Evolutionary conservation across 2,329 filamentous ascomycete species (phyloP).

Genomic region (Tricladium varicosporioides): DNA sequence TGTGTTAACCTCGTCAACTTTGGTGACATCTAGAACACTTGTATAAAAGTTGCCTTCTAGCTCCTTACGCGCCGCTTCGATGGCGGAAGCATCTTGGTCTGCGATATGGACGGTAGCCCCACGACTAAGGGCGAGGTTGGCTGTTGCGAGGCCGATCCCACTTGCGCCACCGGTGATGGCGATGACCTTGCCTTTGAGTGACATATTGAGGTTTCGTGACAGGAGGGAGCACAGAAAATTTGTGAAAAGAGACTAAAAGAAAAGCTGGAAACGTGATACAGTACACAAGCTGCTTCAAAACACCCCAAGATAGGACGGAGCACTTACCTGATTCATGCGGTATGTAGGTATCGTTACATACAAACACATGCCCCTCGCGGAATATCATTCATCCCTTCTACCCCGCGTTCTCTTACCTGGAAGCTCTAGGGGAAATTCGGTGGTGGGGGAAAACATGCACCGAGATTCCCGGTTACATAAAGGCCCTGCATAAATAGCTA

Average conservation of each 20-base stretch:
- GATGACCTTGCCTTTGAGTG: conserved; percentile 51
- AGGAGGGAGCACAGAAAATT: too few relatives aligned
- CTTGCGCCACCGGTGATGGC: conserved; percentile 77
- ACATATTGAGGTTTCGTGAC: conserved; percentile 17
- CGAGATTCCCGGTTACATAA: not conserved
- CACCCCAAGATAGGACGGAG: too few relatives aligned
- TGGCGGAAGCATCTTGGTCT: conserved; percentile 18
- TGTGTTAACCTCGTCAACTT: conserved; percentile 31
- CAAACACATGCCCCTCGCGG: too few relatives aligned
- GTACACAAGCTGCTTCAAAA: too few relatives aligned
- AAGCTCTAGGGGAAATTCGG: not conserved
- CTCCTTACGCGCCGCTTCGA: conserved; percentile 27
- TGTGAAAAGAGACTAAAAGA: not conserved
- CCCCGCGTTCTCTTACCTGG: not conserved
- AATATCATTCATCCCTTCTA: too few relatives aligned
- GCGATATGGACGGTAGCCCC: conserved; percentile 29
- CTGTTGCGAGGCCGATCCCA: conserved; percentile 73
- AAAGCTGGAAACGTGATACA: not conserved
- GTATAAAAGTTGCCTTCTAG: conserved; percentile 24
- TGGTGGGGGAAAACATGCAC: conserved; percentile 3
- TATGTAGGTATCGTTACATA: not conserved
- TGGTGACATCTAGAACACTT: conserved; percentile 36
- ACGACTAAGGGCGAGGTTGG: conserved; percentile 42
- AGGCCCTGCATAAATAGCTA: not conserved
- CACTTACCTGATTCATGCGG: not conserved